Evolutionary conservation across 495 filamentous ascomycete species (phyloP).

Genomic region (Rhypophila decipiens): DNA sequence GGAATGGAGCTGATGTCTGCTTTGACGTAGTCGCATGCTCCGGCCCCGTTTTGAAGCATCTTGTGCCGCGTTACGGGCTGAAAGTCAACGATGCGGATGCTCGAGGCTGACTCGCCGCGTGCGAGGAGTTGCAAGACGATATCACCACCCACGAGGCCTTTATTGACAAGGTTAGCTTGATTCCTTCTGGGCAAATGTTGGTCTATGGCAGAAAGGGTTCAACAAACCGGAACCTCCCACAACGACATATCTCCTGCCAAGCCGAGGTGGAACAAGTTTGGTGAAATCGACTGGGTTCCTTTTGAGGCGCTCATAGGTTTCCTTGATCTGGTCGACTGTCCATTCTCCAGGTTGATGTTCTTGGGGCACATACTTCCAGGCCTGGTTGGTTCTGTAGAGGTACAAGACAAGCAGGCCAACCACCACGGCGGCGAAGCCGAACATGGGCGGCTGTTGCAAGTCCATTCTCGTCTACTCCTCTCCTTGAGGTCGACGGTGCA

Average conservation of each 20-base stretch:
- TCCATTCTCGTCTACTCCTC: no score
- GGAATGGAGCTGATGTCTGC: slow-evolving; percentile 47
- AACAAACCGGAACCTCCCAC: slow-evolving; percentile 50
- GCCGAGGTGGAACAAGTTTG: slow-evolving; percentile 45
- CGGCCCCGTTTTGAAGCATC: slow-evolving; percentile 23
- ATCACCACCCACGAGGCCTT: slow-evolving; percentile 52
- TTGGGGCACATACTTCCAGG: slow-evolving; percentile 43
- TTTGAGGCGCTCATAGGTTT: slow-evolving; percentile 40
- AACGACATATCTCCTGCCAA: slow-evolving; percentile 50
- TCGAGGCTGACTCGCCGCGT: slow-evolving; percentile 47
- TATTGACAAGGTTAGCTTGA: not conserved
- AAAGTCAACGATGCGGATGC: slow-evolving; percentile 52
- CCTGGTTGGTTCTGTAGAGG: slow-evolving; percentile 45
- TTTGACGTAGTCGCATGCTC: slow-evolving; percentile 40
- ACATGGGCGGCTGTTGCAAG: no score
- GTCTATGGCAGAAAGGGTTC: not conserved
- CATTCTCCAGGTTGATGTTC: slow-evolving; percentile 45
- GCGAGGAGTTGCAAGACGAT: slow-evolving; percentile 48
- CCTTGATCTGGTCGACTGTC: slow-evolving; percentile 42
- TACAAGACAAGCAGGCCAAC: slow-evolving; percentile 34
- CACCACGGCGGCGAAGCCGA: slow-evolving; percentile 5
- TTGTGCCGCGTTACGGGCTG: slow-evolving; percentile 34
- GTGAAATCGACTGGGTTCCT: slow-evolving; percentile 40
- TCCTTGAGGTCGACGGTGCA: no score
- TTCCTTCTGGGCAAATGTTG: not conserved